Percentiles rank a stretch among this genome's conserved stretches.
Conservation (phyloP, 2,329 filamentous ascomycete genomes). For the Aspergillus phoenicis region DNA sequence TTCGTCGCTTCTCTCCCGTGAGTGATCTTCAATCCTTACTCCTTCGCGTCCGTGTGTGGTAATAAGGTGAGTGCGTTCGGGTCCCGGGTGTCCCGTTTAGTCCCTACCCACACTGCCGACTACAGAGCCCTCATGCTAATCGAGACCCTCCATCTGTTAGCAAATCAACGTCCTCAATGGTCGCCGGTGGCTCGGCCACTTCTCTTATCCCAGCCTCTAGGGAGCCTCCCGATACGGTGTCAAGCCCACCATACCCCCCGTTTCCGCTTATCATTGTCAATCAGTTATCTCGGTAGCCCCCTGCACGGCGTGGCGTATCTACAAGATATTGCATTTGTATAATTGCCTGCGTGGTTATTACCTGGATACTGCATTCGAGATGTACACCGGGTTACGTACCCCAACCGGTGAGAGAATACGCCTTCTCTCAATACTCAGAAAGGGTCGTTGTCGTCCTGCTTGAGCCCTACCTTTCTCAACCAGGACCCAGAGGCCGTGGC, state of each 20-base stretch:
- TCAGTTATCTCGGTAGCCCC: background rate
- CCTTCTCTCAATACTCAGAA: background rate
- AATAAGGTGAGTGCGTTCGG: background rate
- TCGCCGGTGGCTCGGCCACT: background rate
- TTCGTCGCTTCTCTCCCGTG: background rate
- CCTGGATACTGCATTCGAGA: background rate
- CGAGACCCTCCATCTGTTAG: background rate
- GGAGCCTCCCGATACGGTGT: background rate
- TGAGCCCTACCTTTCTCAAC: background rate
- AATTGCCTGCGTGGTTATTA: background rate
- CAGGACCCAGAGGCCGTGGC: background rate
- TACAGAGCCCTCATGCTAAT: background rate
- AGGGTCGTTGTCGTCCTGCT: background rate
- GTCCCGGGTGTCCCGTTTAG: background rate
- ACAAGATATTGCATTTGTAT: background rate
- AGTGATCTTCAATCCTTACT: background rate
- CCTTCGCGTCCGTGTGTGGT: background rate
- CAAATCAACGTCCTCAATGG: background rate
- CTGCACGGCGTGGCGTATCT: background rate
- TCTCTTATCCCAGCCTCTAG: background rate
- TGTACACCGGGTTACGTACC: background rate
- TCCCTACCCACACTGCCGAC: slow-evolving; percentile 1
- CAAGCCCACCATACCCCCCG: background rate
- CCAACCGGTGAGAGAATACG: background rate
- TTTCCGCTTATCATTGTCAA: background rate